A percentile compares a stretch with the other conserved stretches of the same genome.
phyloP scores from a whole-genome alignment of 768 basidiomycete genomes.

The Pholiota conissans region DNA sequence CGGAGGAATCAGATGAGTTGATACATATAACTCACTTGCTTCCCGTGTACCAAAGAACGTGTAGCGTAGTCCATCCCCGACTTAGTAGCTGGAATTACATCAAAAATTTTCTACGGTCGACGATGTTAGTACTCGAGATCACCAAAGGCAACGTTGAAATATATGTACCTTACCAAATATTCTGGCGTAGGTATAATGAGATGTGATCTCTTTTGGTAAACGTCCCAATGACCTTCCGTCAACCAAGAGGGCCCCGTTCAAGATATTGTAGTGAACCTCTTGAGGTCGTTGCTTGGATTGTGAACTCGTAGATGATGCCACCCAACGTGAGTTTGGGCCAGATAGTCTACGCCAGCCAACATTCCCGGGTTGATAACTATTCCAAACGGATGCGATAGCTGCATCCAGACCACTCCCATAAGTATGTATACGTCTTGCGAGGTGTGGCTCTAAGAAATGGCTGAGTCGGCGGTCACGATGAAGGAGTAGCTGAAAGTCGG shows the following conservation, averaged over 20 bases:
- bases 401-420: slow-evolving; percentile 25
- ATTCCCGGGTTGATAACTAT: slow-evolving; percentile 22
- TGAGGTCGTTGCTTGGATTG: slow-evolving; percentile 17
- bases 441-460: slow-evolving; percentile 21
- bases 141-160: too few relatives aligned
- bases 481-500: slow-evolving; percentile 22
- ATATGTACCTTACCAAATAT: slow-evolving; percentile 33
- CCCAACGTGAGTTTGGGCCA: slow-evolving; percentile 19
- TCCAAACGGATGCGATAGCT: slow-evolving; percentile 31
- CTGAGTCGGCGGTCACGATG: slow-evolving; percentile 34
- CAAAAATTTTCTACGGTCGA: slow-evolving; percentile 26
- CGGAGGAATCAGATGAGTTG: not conserved
- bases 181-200: too few relatives aligned
- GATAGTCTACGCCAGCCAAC: slow-evolving; percentile 12
- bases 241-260: slow-evolving; percentile 41
- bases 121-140: too few relatives aligned
- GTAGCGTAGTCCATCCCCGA: slow-evolving; percentile 22
- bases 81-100: slow-evolving; percentile 33
- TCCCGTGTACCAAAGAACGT: not conserved
- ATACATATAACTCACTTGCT: not conserved
- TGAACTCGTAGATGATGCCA: slow-evolving; percentile 22
- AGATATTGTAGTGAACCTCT: slow-evolving; percentile 37
- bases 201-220: slow-evolving; percentile 36
- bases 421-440: slow-evolving; percentile 15
- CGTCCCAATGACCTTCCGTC: slow-evolving; percentile 38